phyloP scores from a whole-genome alignment of 2,329 filamentous ascomycete species.

The Simplicillium aogashimaense region DNA sequence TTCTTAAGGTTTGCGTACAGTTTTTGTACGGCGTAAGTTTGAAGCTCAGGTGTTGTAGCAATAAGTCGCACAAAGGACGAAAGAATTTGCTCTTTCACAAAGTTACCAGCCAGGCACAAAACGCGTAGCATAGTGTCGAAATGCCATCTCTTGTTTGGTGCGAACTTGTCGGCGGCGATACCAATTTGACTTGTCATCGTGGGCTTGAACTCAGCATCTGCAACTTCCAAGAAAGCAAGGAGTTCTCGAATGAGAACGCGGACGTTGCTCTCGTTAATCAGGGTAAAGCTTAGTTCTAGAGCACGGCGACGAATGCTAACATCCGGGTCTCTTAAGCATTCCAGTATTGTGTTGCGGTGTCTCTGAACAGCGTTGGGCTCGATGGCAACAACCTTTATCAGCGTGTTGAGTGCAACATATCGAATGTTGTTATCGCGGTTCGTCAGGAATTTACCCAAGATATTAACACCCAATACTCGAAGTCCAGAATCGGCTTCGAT shows the following conservation, averaged over 20 bases:
- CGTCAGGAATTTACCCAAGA: slow-evolving; percentile 94
- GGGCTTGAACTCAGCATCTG: slow-evolving; percentile 97
- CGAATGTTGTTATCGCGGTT: slow-evolving; percentile 99
- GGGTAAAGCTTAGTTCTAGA: slow-evolving; percentile 93
- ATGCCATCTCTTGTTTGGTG: slow-evolving; percentile 97
- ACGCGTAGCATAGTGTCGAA: slow-evolving; percentile 96
- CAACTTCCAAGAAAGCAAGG: slow-evolving; percentile 89
- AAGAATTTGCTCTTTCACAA: slow-evolving; percentile 94
- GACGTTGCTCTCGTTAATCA: slow-evolving; percentile 96
- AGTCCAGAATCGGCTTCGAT: slow-evolving; percentile 96
- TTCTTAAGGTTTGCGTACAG: slow-evolving; percentile 85
- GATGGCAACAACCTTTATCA: slow-evolving; percentile 96
- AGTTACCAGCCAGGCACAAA: slow-evolving; percentile 86
- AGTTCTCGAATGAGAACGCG: slow-evolving; percentile 87
- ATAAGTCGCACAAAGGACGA: slow-evolving; percentile 95
- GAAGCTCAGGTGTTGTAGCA: slow-evolving; percentile 85
- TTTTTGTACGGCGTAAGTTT: slow-evolving; percentile 95
- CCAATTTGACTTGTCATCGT: slow-evolving; percentile 98
- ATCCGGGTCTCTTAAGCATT: slow-evolving; percentile 92
- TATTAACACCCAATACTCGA: slow-evolving; percentile 92
- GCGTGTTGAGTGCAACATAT: slow-evolving; percentile 92
- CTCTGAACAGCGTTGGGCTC: slow-evolving; percentile 96
- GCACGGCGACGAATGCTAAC: slow-evolving; percentile 94
- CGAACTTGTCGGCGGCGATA: slow-evolving; percentile 89
- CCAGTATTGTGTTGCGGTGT: slow-evolving; percentile 93